Evolutionary conservation across 495 filamentous ascomycete species (phyloP), one percentile per base, ranked within the genome.

Genomic region (Penicillium fimorum): DNA sequence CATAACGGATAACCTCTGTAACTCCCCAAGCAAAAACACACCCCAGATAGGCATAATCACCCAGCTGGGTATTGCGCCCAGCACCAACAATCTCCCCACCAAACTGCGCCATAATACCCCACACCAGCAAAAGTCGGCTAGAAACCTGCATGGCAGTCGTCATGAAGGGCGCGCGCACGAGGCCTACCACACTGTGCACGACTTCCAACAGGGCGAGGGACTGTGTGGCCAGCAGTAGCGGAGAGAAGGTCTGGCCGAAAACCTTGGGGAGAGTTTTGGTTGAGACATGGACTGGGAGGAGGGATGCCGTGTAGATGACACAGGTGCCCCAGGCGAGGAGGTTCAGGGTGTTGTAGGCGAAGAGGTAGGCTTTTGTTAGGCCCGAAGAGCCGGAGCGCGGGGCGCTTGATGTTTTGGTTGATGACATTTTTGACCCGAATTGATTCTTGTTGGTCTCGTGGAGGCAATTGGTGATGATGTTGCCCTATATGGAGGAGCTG

Each of bases 71-170:
- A 5, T 24, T 49, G 2, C 44, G 38, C 24, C 35, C 46, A n/a
- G 37, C 62, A 17, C 71, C 74, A 20, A 73, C 66, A 53, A 74
- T 70, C 1, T 67, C 65, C 2, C 53, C 60, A 13, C 60, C 67
- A 24, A 91, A 95, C 40, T 72, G 77, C 63, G 75, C 74, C 60
- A 87, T 80, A 47, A 97, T 76, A 24, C 83, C 86, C 90, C 91
- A 96, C 47, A 96, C 85, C 43, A 97, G 84, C 44, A 96, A 79
- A 54, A 96, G 76, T 11, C 93, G 89, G 47, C 79, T 85, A 17
- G 87, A 79, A 44, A 97, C 91, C 72, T 97, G 93, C 80, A 96
- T 88, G n/a, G 79, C 69, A 10, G 93, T 96, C 3, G 93, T 97
- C 57, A 84, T 61, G 70, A 97, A 60, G 1, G 92, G 91, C 8